Evolutionary conservation across 2,329 filamentous ascomycete genomes (phyloP).

Genomic region (Aspergillus glaucus): DNA sequence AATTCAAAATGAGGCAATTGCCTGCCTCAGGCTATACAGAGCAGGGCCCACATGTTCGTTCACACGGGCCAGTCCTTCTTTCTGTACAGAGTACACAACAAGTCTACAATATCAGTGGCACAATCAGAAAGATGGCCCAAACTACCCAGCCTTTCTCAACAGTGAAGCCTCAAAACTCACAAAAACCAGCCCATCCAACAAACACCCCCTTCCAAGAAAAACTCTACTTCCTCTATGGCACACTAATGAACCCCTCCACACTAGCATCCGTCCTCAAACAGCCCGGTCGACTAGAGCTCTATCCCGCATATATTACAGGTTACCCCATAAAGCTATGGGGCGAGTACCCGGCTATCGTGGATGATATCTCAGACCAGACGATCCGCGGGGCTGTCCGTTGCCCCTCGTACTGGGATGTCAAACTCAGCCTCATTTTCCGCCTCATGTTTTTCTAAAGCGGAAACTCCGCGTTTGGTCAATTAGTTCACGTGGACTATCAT

Average conservation of each 20-base stretch:
- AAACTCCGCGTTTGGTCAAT: too few relatives aligned
- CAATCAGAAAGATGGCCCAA: not conserved
- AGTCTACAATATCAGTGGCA: too few relatives aligned
- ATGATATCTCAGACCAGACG: not conserved
- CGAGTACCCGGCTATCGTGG: constrained; percentile 6
- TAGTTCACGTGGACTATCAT: too few relatives aligned
- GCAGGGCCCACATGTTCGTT: too few relatives aligned
- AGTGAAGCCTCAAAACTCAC: not conserved
- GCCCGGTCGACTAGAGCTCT: constrained; percentile 1
- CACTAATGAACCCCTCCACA: constrained; percentile 16
- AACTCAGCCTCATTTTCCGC: too few relatives aligned
- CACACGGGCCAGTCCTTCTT: too few relatives aligned
- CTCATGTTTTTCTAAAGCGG: too few relatives aligned
- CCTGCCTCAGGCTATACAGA: too few relatives aligned
- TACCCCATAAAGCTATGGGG: constrained; percentile 7
- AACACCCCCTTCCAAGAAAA: not conserved
- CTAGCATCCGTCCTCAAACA: constrained; percentile 5
- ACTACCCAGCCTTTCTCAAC: not conserved
- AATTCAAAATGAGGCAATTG: too few relatives aligned
- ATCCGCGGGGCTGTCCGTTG: not conserved
- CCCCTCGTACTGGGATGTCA: too few relatives aligned
- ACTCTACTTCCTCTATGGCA: constrained; percentile 25
- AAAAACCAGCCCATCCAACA: not conserved
- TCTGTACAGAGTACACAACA: too few relatives aligned
- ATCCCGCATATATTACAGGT: constrained; percentile 2